Percentiles rank a stretch among this genome's conserved stretches.
These are phyloP conservation scores for Phanerochaete sordida DNA, from an alignment of 768 basidiomycete genomes.

Conservation along the genomic window DNA sequence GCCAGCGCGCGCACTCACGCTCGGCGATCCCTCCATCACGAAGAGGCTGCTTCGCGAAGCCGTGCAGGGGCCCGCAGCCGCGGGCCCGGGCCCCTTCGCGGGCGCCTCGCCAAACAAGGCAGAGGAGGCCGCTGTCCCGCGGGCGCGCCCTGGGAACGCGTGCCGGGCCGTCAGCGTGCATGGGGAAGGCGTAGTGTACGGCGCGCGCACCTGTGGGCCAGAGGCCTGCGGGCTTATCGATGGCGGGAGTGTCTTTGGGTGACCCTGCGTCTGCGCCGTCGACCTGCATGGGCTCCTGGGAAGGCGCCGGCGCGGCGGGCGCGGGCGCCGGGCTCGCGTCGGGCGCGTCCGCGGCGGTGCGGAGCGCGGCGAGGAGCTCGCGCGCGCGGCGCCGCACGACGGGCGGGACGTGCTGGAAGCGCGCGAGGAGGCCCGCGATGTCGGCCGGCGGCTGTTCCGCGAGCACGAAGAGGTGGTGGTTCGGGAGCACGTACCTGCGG, in stretches of 20 bases:
- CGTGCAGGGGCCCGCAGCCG: constrained; percentile 19
- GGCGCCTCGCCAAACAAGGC: constrained; percentile 16
- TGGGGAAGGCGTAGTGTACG: background rate
- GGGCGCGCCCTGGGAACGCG: background rate
- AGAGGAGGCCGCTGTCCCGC: constrained; percentile 9
- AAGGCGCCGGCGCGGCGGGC: background rate
- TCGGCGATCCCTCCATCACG: constrained; percentile 4
- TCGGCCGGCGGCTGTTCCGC: constrained; percentile 71
- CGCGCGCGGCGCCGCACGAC: constrained; percentile 57
- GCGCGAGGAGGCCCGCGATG: constrained; percentile 55
- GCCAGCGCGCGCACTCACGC: background rate
- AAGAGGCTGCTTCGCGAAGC: constrained; percentile 43
- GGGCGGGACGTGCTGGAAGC: constrained; percentile 60
- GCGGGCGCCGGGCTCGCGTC: background rate
- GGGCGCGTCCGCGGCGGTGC: constrained; percentile 22
- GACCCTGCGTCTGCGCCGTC: background rate
- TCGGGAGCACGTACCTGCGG: constrained; percentile 67
- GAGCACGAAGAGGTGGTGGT: constrained; percentile 69
- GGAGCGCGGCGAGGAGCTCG: constrained; percentile 65
- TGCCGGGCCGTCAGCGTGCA: background rate
- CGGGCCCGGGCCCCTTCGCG: background rate
- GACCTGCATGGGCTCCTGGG: constrained; percentile 5
- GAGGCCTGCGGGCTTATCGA: background rate
- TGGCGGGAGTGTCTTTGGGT: background rate
- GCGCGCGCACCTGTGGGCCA: constrained; percentile 1